Evolutionary conservation across 1,284 basidiomycete genomes (phyloP), one percentile per base, ranked within the genome.

Genomic region (Naganishia cerealis): DNA sequence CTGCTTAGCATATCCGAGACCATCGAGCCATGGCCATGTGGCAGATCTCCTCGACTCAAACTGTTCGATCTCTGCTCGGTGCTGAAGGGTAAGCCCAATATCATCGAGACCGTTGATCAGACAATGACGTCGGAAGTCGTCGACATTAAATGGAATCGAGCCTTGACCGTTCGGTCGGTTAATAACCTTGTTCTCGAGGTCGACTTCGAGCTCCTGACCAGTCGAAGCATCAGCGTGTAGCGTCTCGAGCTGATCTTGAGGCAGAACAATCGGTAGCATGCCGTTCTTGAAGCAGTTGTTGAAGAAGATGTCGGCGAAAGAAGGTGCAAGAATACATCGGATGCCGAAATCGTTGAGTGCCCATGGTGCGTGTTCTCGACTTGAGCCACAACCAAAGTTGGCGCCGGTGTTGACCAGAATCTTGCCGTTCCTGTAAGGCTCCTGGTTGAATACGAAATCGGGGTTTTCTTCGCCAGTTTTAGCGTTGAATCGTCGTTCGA

Each of bases 291-390:
- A 92, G 71, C 90, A 87, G 80, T 81, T 81, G 75, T 78, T 81
- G 71, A 77, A 79, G 87, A 95, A 95, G 76, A 97, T 97, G 74
- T 97, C 94, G 46, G 91, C 94, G 76, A 95, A 95, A 75, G 90
- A 93, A 3, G 92, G 92, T 0, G 93, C 92, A 77, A 97, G 94
- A 73, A 97, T 84, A 78, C 90, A 91, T 68, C 90, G 86, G 76
- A 97, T 95, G 38, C 94, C 94, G 78, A 96, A 97, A 81, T 97
- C 92, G 76, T 93, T 91, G 86, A 97, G 83, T 78, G 93, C 93
- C 94, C 94, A 97, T 1, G 93, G 92, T 16, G 94, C 94, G 77
- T 97, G 94, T 79, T 97, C 94, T 72, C 91, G 89, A 77, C 89
- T 94, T 79, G 88, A 93, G 42, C 92, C 94, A 75, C 94, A 97